Conservation (phyloP, 2,329 filamentous ascomycete species). For the Trichophyton verrucosum region DNA sequence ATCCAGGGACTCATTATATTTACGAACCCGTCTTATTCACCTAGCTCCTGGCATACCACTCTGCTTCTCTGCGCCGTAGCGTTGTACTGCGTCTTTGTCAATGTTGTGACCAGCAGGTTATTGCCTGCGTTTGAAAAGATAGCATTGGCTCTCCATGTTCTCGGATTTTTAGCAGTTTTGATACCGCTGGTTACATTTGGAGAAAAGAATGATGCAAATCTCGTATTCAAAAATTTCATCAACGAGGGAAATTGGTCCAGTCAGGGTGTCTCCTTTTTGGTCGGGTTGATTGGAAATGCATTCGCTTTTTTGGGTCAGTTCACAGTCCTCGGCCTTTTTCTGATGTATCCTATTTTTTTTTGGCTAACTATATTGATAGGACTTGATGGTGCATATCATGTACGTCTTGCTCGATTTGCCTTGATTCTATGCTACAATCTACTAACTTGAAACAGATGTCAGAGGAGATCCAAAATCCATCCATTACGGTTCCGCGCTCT, state of each 20-base stretch:
- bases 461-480: slow-evolving; percentile 40
- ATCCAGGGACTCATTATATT: slow-evolving; percentile 27
- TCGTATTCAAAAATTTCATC: slow-evolving; percentile 28
- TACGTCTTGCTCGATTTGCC: slow-evolving; percentile 14
- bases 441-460: slow-evolving; percentile 27
- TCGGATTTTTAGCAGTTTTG: slow-evolving; percentile 35
- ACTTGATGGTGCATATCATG: slow-evolving; percentile 25
- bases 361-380: slow-evolving; percentile 18
- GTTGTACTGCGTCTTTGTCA: slow-evolving; percentile 38
- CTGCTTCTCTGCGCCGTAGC: slow-evolving; percentile 40
- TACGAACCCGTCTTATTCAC: slow-evolving; percentile 20
- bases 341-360: not conserved
- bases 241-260: slow-evolving; percentile 28
- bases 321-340: not conserved
- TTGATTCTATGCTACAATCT: slow-evolving; percentile 10
- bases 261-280: slow-evolving; percentile 28
- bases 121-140: slow-evolving; percentile 42
- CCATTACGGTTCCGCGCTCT: slow-evolving; percentile 35
- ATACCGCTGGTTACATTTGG: slow-evolving; percentile 25
- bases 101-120: slow-evolving; percentile 34
- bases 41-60: slow-evolving; percentile 28
- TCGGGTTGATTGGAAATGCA: slow-evolving; percentile 22
- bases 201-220: slow-evolving; percentile 14
- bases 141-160: slow-evolving; percentile 39
- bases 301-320: slow-evolving; percentile 18